A percentile compares a stretch with the other conserved stretches of the same genome.
Evolutionary conservation across 2,329 filamentous ascomycete genomes (phyloP).

Genomic region (Blumeria graminis): DNA sequence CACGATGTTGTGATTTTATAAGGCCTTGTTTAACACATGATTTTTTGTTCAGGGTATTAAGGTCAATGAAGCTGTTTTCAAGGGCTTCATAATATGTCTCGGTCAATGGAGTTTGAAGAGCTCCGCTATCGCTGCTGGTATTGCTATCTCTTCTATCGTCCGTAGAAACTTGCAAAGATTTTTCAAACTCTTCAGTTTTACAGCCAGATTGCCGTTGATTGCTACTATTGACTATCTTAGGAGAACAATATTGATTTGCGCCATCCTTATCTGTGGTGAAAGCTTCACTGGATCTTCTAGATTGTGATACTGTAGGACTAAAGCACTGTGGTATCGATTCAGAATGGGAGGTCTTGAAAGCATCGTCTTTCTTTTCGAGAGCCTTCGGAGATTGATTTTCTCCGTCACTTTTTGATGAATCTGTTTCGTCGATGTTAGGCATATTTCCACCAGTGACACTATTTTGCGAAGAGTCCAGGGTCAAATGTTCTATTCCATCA

Average conservation of each 20-base stretch:
- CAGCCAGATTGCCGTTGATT: background rate
- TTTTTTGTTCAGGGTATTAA: background rate
- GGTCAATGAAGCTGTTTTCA: slow-evolving; percentile 2
- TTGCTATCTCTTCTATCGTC: background rate
- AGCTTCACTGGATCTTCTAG: background rate
- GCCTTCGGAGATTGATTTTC: background rate
- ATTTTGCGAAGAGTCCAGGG: slow-evolving; percentile 2
- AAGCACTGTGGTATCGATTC: background rate
- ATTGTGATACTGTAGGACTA: background rate
- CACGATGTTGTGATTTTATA: too few species aligned
- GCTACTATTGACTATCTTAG: background rate
- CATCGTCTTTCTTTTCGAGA: background rate
- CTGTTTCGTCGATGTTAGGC: background rate
- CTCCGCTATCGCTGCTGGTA: slow-evolving; percentile 5
- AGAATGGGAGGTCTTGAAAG: background rate
- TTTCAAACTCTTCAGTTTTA: background rate
- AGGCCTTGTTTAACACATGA: too few species aligned
- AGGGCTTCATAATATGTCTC: slow-evolving; percentile 15
- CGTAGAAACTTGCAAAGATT: background rate
- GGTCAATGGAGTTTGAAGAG: slow-evolving; percentile 11
- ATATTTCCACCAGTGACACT: too few species aligned
- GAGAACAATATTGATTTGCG: too few species aligned
- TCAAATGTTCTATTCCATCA: slow-evolving; percentile 8
- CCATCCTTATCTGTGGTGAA: background rate
- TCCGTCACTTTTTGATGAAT: background rate